Evolutionary conservation across 345 rosid genomes (phyloP), one percentile per base, ranked within the genome.

Genomic region (Lumnitzera littorea): DNA sequence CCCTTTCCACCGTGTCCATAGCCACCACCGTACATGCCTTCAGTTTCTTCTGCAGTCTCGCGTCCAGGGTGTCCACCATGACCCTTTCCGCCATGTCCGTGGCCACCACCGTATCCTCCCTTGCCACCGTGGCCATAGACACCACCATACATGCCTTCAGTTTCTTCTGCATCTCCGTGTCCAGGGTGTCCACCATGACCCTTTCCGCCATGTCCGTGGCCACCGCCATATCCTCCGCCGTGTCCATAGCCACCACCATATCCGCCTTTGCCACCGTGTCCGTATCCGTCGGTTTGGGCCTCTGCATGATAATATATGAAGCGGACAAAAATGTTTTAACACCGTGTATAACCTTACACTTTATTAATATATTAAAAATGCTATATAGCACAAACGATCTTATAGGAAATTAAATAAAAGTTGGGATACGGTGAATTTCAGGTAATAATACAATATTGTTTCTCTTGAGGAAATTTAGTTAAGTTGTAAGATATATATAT

Each of bases 261-360:
- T 4, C 48, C 20, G 1, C 20, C 20, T 20, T 62, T 43, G 0
- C 60, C 60, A 0, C 16, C 20, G 1, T 62, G 2, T 5, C 59
- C 67, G 12, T 15, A 17, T 8, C 68, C 51, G 53, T 23, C 20
- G 17, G 25, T 25, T 24, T 31, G 48, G 60, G 14, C 62, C 29
- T 31, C 20, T 17, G 16, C 46, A 46, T 20, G 17, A 56, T 31
- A 5, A 9, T 50, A 9, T 50, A 12, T 46, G 48, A 36, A 41
- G 52, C 51, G 43, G 56, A 13, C n/a, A 31, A 15, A 36, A 12
- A 61, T 29, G 7, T 29, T 29, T 3, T 6, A 29, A 29, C 3
- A 4, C 43, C 43, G 7, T 36, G 9, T 36, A 4, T 36, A 7
- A 3, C 11, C 11, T 13, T 50, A 13, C 16, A 13, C 52, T 1